Evolutionary conservation across 2,329 filamentous ascomycete species (phyloP), one percentile per base, ranked within the genome.

Genomic region (Apiospora saccharicola): DNA sequence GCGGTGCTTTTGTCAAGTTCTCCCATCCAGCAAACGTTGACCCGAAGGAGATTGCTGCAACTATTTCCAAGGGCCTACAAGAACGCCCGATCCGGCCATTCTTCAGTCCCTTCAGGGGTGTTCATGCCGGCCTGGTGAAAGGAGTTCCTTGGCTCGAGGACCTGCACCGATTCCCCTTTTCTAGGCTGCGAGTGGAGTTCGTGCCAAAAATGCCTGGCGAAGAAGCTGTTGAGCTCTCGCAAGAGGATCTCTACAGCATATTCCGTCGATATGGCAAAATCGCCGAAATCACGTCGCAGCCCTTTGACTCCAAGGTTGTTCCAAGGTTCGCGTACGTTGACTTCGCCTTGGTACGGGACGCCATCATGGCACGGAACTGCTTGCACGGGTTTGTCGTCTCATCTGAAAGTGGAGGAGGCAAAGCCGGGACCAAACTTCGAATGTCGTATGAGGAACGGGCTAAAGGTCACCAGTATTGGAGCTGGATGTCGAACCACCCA

Each of bases 91-190:
- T 97, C 49, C 94, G 91, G 73, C 95, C 96, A 3, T 97, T 95
- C 93, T 98, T 96, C 85, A 97, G 92, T 76, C 95, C 95, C 0
- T 92, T 98, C 75, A 87, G 90, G 30, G 84, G 88, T 19, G 91
- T 97, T 72, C 88, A 90, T 68, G 90, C 91, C 4, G 90, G 91
- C 34, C 84, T 95, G 8, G 96, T 99, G 2, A 87, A 90, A 71
- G 96, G 96, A 13, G 90, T 91, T 30, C 96, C 96, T 0, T 99
- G 96, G 96, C 88, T 98, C 3, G 96, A 98, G 79, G 96, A 99
- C 80, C 85, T 99, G 41, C 93, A 94, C 76, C 90, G 95, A 8
- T 91, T 95, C 69, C 96, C 96, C 0, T 94, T 91, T 72, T 87
- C 86, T 53, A 88, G 93, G 41, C 79, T 99, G 49, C 93, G 90